Base-by-base conservation (phyloP, 306 rosid genomes). In the Sophora flavescens region DNA sequence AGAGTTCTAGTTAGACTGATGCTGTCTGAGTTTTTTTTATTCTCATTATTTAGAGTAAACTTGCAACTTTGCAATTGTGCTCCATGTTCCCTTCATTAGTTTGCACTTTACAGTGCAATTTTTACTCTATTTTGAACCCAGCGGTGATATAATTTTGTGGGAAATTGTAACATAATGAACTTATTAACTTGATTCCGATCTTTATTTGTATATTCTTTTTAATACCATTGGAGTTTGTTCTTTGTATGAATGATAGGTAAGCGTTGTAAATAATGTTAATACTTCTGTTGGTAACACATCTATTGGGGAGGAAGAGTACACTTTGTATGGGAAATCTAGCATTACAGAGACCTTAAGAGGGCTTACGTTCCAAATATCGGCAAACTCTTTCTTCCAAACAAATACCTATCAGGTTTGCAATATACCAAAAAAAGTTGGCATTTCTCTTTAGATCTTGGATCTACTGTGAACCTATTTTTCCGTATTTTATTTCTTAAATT, bases 341-440 rank as follows among this genome's bases (percentile, higher is more conserved):
- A 94, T 94, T 77, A 89, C 87, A n/a, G 98, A 92, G 86, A 85
- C 75, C 59, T 88, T 92, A 86, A 83, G 97, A 80, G 97, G 96
- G 74, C 91, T 90, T 57, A 88, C 95, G 4, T 94, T 94, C 81
- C 98, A 90, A 83, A 94, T 94, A 89, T 94, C 98, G 72, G 98
- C 97, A 44, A 94, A 94, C 75, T 94, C 98, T 41, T 94, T 94
- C 88, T 94, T 94, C 74, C 98, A 94, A 80, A 94, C 98, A 80
- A 94, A 94, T 83, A 92, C 96, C 68, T 81, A 35, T 52, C 98
- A 94, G 98, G 98, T 90, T 54, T 58, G 81, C 76, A 76, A 26
- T 74, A 62, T 16, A 71, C 68, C 79, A 22, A 63, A 78, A 39
- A 81, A 6, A 1, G 4, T 74, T 22, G 16, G 48, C 32, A 60